These are phyloP conservation scores for Wilcoxina mikolae DNA, from an alignment of 495 filamentous ascomycete species.

Conservation along the genomic window DNA sequence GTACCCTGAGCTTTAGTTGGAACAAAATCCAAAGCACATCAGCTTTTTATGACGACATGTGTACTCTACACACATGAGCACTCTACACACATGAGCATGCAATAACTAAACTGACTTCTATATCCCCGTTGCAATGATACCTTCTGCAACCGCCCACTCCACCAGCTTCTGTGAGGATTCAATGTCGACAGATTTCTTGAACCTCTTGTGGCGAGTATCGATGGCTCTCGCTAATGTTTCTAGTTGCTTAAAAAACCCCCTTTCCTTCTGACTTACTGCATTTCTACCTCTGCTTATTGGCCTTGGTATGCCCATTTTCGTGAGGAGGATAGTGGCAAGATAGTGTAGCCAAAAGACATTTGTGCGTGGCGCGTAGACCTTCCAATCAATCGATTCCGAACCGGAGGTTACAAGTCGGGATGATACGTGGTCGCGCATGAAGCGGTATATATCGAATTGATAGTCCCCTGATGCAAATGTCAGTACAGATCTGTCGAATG, in stretches of 20 bases:
- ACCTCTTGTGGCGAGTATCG: constrained; percentile 23
- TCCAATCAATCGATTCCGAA: constrained; percentile 25
- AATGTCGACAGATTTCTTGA: constrained; percentile 8
- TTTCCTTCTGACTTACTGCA: constrained; percentile 14
- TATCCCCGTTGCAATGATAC: constrained; percentile 11
- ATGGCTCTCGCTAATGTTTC: constrained; percentile 14
- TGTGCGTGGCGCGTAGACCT: constrained; percentile 22
- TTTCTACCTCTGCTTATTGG: constrained; percentile 20
- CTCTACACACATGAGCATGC: too few relatives aligned
- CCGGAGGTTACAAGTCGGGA: constrained; percentile 12
- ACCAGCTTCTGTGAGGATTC: constrained; percentile 17
- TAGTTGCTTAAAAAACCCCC: constrained; percentile 12
- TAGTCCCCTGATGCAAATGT: constrained; percentile 17
- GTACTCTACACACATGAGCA: too few relatives aligned
- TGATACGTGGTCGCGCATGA: constrained; percentile 21
- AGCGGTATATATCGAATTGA: constrained; percentile 29
- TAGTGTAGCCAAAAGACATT: constrained; percentile 29
- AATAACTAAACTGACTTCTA: too few relatives aligned
- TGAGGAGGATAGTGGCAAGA: constrained; percentile 22
- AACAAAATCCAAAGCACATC: too few relatives aligned
- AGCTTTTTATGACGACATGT: too few relatives aligned
- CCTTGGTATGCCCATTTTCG: constrained; percentile 19
- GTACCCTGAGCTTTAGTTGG: too few relatives aligned
- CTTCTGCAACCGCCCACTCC: constrained; percentile 18
- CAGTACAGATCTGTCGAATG: neutral